phyloP scores from a whole-genome alignment of 176 grass and related monocot species.

The Carex scoparia region DNA sequence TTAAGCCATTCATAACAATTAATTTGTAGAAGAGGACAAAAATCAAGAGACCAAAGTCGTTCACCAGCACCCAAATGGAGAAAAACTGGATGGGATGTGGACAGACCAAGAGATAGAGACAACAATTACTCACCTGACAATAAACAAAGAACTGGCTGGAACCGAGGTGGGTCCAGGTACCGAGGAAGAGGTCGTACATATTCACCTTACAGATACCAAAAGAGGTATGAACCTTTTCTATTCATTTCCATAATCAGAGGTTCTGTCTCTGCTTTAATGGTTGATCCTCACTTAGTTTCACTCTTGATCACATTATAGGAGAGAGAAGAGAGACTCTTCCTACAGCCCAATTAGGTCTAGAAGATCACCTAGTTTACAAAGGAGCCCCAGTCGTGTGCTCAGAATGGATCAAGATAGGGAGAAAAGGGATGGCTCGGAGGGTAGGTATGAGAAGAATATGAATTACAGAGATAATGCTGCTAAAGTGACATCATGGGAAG shows the following conservation, averaged over 20 bases:
- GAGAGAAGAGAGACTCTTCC: not conserved
- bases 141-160: not conserved
- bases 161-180: not conserved
- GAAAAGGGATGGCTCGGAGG: not conserved
- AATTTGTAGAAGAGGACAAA: not conserved
- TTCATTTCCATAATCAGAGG: not conserved
- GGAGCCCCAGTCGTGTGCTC: not conserved
- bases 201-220: not conserved
- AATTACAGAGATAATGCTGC: not conserved
- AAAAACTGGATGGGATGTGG: not conserved
- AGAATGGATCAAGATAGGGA: not conserved
- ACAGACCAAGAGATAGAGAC: not conserved
- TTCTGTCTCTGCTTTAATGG: not conserved
- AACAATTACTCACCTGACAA: not conserved
- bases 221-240: not conserved
- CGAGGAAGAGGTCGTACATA: not conserved
- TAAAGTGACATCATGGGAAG: slow-evolving; percentile 5
- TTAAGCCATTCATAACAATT: not conserved
- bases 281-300: not conserved
- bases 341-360: not conserved
- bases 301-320: not conserved
- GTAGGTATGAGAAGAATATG: not conserved
- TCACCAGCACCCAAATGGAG: not conserved
- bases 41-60: not conserved
- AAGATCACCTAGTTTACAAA: not conserved